Evolutionary conservation across 2,329 filamentous ascomycete genomes (phyloP).

Genomic region (Xylariaceae sp.): DNA sequence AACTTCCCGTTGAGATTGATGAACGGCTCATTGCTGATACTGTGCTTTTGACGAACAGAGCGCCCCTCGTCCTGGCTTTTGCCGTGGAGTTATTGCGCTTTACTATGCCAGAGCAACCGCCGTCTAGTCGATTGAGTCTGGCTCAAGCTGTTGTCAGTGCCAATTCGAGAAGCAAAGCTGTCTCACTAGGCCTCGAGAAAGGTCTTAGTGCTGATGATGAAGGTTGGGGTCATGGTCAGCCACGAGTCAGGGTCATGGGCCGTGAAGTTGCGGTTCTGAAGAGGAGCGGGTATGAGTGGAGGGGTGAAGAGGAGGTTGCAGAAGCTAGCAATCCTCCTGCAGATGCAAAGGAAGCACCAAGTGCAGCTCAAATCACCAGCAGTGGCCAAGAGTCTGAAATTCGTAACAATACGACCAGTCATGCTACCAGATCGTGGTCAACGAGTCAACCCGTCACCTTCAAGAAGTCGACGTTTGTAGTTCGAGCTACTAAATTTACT

Average conservation of each 20-base stretch:
- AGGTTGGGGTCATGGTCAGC: conserved; percentile 70
- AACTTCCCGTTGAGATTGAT: conserved; percentile 51
- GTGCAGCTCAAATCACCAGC: conserved; percentile 16
- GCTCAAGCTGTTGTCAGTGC: conserved; percentile 79
- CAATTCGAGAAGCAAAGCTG: conserved; percentile 72
- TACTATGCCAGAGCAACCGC: conserved; percentile 80
- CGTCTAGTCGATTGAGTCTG: conserved; percentile 76
- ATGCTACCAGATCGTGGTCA: conserved; percentile 41
- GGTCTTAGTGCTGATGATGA: conserved; percentile 62
- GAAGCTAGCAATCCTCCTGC: conserved; percentile 13
- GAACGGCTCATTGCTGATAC: conserved; percentile 56
- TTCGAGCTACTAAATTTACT: conserved; percentile 43
- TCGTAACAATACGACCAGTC: conserved; percentile 13
- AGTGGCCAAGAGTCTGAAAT: conserved; percentile 17
- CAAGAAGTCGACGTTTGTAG: conserved; percentile 54
- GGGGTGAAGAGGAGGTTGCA: conserved; percentile 36
- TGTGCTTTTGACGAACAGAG: conserved; percentile 67
- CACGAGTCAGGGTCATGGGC: conserved; percentile 65
- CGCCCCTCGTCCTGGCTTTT: conserved; percentile 68
- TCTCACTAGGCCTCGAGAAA: conserved; percentile 65
- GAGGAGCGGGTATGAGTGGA: conserved; percentile 66
- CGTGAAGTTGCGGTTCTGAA: conserved; percentile 71
- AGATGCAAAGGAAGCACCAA: conserved; percentile 14
- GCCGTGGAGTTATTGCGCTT: conserved; percentile 49
- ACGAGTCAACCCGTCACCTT: conserved; percentile 47